Percentiles rank a stretch among this genome's conserved stretches.
phyloP scores from a whole-genome alignment of 2,329 filamentous ascomycete species.

The Microcyclosporella mali region DNA sequence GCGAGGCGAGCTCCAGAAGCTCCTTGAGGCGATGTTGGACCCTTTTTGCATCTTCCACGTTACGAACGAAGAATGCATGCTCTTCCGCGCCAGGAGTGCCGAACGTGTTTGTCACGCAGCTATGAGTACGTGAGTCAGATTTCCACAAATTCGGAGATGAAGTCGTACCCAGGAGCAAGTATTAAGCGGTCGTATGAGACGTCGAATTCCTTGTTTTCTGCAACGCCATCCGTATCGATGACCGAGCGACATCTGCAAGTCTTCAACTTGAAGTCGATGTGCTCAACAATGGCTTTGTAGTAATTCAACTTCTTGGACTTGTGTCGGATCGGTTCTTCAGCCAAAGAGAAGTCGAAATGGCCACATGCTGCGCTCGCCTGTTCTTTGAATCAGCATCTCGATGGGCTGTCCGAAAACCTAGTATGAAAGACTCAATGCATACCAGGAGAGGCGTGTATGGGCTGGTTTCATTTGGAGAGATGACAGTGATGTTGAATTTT shows the following conservation, averaged over 20 bases:
- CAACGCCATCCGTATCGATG: conserved; percentile 21
- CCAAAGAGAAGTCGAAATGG: conserved; percentile 41
- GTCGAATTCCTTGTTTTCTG: conserved; percentile 32
- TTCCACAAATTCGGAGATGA: neutral
- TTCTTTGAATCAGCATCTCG: neutral
- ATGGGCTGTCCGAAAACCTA: neutral
- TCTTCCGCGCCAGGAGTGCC: conserved; percentile 18
- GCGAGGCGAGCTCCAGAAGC: conserved; percentile 33
- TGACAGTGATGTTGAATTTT: conserved; percentile 37
- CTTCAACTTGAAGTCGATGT: conserved; percentile 34
- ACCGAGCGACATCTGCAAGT: conserved; percentile 32
- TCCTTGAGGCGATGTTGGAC: conserved; percentile 32
- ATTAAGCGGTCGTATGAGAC: conserved; percentile 39
- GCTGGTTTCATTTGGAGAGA: conserved; percentile 39
- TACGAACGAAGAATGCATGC: conserved; percentile 19
- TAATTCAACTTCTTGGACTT: conserved; percentile 28
- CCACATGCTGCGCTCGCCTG: conserved; percentile 39
- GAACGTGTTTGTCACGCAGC: conserved; percentile 18
- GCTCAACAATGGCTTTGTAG: conserved; percentile 31
- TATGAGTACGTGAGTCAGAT: neutral
- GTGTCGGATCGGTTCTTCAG: conserved; percentile 40
- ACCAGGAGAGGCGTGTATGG: conserved; percentile 41
- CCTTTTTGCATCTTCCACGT: conserved; percentile 15
- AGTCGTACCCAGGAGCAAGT: conserved; percentile 37
- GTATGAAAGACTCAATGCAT: neutral